phyloP scores from a whole-genome alignment of 257 asterid genomes.

The Handroanthus guayacan region DNA sequence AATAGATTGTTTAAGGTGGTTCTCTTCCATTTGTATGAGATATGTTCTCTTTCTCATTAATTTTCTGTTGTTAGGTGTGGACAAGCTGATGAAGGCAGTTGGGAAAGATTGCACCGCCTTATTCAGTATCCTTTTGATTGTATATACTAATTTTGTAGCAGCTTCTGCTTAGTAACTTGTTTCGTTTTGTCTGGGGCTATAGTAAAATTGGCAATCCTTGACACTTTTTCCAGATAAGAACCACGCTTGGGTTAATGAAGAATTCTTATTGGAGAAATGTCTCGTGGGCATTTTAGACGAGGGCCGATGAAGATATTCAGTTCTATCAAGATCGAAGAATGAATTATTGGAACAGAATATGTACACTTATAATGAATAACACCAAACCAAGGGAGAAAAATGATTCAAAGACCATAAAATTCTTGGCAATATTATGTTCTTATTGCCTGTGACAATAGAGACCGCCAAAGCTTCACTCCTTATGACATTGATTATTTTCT shows the following conservation, averaged over 20 bases:
- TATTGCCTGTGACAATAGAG: neutral
- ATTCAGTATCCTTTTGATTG: slow-evolving; percentile 82
- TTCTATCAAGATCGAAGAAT: neutral
- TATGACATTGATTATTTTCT: neutral
- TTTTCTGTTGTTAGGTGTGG: slow-evolving; percentile 66
- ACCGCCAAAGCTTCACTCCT: neutral
- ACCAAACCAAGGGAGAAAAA: neutral
- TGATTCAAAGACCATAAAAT: neutral
- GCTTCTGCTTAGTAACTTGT: slow-evolving; percentile 13
- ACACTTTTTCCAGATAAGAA: slow-evolving; percentile 66
- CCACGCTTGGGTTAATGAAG: slow-evolving; percentile 97
- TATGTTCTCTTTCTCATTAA: neutral
- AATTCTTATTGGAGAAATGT: slow-evolving; percentile 83
- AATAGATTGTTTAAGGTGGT: neutral
- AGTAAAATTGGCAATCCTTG: slow-evolving; percentile 56
- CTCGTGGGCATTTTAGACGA: slow-evolving; percentile 81
- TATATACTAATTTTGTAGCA: slow-evolving; percentile 1
- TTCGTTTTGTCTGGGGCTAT: neutral
- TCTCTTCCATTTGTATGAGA: neutral
- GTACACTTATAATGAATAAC: neutral
- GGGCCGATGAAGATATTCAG: slow-evolving; percentile 41
- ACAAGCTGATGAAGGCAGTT: slow-evolving; percentile 88
- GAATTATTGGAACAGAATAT: neutral
- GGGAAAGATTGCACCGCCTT: slow-evolving; percentile 97
- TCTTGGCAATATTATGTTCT: neutral